Base-by-base conservation (phyloP, 495 filamentous ascomycete genomes). In the Penicillium taxi region DNA sequence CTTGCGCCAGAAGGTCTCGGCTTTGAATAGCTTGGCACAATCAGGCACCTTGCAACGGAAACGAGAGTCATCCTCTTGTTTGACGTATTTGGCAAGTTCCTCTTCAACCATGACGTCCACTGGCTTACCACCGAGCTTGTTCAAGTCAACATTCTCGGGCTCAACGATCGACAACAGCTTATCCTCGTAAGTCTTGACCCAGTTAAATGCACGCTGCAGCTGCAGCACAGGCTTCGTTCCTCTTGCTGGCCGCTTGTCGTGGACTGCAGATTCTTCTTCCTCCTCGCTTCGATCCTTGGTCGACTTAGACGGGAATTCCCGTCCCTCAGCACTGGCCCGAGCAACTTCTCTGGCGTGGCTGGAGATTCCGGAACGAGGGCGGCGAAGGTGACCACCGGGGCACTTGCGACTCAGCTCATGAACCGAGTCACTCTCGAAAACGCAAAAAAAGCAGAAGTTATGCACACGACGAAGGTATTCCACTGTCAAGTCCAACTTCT, bases 401-500 rank as follows among this genome's bases (percentile, higher is more conserved):
- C 91, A 98, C 63, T 98, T 98, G 34, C 93, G 76, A 19, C 82
- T 87, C 32, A 98, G 70, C 57, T 96, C 91, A 52, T 96, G 93
- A 24, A 98, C 80, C 0, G 90, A 96, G 57, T 98, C 91, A 58
- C 86, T 88, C 59, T 96, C 93, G 52, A 96, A 96, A 17, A 98
- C 91, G 61, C 91, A 98, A 69, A 96, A 98, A 69, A 98, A 95
- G 68, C 91, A 98, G 65, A 96, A 96, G 57, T 90, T 94, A 75
- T 89, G 91, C 35, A 96, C 90, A 9, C 91, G 80, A 23, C 91
- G 86, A 33, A 98, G 74, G 56, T 98, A 98, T 59, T 98, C 91
- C 23, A 99, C 90, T 58, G 91, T 73, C 34, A 99, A 65, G 58
- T 99, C 91, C 24, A 99, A 73, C 49, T 86, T 88, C 74, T 99